These are phyloP conservation scores for Striga hermonthica DNA, from an alignment of 305 asterid genomes.

Conservation along the genomic window DNA sequence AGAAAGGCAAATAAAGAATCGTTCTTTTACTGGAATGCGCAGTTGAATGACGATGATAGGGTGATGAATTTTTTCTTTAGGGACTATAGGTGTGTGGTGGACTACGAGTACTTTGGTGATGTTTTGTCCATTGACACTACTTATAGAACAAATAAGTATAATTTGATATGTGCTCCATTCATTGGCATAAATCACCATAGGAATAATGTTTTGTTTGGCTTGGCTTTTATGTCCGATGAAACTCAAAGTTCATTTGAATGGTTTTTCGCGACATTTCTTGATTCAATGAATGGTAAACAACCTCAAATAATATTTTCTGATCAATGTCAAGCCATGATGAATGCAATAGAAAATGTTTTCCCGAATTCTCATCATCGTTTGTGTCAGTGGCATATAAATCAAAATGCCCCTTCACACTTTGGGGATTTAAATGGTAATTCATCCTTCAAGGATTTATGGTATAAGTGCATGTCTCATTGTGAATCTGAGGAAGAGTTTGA, in stretches of 20 bases:
- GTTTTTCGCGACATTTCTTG: too few species aligned
- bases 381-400: not conserved
- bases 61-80: not conserved
- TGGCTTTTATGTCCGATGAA: not conserved
- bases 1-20: not conserved
- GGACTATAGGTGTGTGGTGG: not conserved
- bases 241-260: too few species aligned
- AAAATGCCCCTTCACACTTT: not conserved
- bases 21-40: conserved; percentile 2
- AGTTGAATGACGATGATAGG: not conserved
- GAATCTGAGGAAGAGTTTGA: not conserved
- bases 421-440: not conserved
- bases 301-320: not conserved
- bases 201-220: conserved; percentile 9
- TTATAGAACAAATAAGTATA: not conserved
- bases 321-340: not conserved
- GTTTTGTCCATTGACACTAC: conserved; percentile 4
- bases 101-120: conserved; percentile 19
- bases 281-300: not conserved
- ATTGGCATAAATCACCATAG: not conserved
- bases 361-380: too few species aligned
- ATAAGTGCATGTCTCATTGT: too few species aligned
- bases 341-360: not conserved
- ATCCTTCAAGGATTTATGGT: not conserved
- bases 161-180: not conserved